These are phyloP conservation scores for Suhomyces chickasaworum DNA, from an alignment of 1,139 yeast genomes.

Conservation along the genomic window DNA sequence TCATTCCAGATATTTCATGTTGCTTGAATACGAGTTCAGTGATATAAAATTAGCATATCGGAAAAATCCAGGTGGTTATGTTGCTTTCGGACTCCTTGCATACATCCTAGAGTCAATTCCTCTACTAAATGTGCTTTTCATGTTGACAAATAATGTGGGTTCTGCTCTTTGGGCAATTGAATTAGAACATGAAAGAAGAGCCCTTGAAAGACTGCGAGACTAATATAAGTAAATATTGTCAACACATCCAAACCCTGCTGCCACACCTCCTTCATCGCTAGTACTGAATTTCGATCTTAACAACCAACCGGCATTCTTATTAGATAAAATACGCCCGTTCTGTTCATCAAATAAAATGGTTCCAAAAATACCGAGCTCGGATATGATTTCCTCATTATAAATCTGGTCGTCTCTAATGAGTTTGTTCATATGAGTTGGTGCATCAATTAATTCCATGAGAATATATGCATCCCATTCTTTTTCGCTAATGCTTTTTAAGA, in stretches of 20 bases:
- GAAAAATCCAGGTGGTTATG: slow-evolving; percentile 35
- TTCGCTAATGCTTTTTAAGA: slow-evolving; percentile 61
- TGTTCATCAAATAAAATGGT: slow-evolving; percentile 71
- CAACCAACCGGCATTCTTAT: slow-evolving; percentile 79
- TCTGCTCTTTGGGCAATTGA: slow-evolving; percentile 72
- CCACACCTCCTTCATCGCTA: slow-evolving; percentile 97
- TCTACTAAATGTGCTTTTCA: slow-evolving; percentile 57
- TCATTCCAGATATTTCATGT: slow-evolving; percentile 61
- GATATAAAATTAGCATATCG: slow-evolving; percentile 35
- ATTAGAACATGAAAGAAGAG: slow-evolving; percentile 24
- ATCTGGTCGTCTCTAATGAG: slow-evolving; percentile 69
- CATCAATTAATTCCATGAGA: slow-evolving; percentile 88
- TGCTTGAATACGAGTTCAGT: slow-evolving; percentile 54
- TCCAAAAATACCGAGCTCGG: slow-evolving; percentile 92
- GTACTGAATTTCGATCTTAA: slow-evolving; percentile 84
- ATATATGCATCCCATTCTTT: slow-evolving; percentile 88
- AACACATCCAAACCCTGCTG: slow-evolving; percentile 97
- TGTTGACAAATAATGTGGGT: slow-evolving; percentile 68
- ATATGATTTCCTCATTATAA: slow-evolving; percentile 67
- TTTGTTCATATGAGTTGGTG: slow-evolving; percentile 66
- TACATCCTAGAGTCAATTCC: slow-evolving; percentile 64
- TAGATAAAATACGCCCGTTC: slow-evolving; percentile 56
- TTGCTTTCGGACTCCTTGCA: slow-evolving; percentile 61
- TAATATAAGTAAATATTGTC: slow-evolving; percentile 64
- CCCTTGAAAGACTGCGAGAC: background rate